Conservation (phyloP, 2,329 filamentous ascomycete species). For the Curvularia hawaiiensis region DNA sequence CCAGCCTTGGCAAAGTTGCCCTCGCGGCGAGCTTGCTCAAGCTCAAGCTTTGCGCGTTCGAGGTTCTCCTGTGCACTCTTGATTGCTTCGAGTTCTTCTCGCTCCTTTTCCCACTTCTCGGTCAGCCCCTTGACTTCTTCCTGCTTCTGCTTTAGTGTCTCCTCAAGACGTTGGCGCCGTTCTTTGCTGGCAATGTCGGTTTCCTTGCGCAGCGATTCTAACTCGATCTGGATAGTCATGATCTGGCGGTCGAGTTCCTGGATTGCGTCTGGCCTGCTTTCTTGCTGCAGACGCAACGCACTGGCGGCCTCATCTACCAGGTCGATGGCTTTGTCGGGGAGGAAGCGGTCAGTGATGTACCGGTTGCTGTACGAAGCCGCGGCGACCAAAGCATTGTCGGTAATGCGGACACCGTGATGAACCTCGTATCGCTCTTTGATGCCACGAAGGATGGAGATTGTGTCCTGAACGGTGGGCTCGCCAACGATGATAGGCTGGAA, state of each 20-base stretch:
- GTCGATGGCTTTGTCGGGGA: slow-evolving; percentile 97
- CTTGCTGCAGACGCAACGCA: slow-evolving; percentile 87
- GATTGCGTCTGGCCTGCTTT: slow-evolving; percentile 95
- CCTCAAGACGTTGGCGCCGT: slow-evolving; percentile 82
- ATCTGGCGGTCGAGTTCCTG: slow-evolving; percentile 92
- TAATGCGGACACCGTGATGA: slow-evolving; percentile 94
- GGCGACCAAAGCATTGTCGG: slow-evolving; percentile 87
- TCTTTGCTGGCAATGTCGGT: slow-evolving; percentile 89
- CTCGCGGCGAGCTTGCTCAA: slow-evolving; percentile 84
- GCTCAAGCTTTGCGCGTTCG: slow-evolving; percentile 80
- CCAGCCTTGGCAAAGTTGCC: slow-evolving; percentile 91
- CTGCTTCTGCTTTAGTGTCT: slow-evolving; percentile 75
- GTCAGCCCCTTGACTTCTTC: slow-evolving; percentile 76
- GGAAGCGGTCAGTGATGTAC: slow-evolving; percentile 94
- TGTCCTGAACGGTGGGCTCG: slow-evolving; percentile 88
- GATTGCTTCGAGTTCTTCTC: slow-evolving; percentile 80
- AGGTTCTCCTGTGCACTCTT: slow-evolving; percentile 89
- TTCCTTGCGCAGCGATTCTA: slow-evolving; percentile 93
- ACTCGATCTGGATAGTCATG: slow-evolving; percentile 95
- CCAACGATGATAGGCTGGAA: slow-evolving; percentile 96
- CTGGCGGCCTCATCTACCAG: slow-evolving; percentile 95
- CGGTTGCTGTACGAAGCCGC: slow-evolving; percentile 92
- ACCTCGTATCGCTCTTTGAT: slow-evolving; percentile 99
- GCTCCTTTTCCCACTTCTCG: slow-evolving; percentile 88
- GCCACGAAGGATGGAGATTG: slow-evolving; percentile 91